Evolutionary conservation across 352 stramenopile genomes (phyloP), one percentile per base, ranked within the genome.

Genomic region (Phytophthora melonis): DNA sequence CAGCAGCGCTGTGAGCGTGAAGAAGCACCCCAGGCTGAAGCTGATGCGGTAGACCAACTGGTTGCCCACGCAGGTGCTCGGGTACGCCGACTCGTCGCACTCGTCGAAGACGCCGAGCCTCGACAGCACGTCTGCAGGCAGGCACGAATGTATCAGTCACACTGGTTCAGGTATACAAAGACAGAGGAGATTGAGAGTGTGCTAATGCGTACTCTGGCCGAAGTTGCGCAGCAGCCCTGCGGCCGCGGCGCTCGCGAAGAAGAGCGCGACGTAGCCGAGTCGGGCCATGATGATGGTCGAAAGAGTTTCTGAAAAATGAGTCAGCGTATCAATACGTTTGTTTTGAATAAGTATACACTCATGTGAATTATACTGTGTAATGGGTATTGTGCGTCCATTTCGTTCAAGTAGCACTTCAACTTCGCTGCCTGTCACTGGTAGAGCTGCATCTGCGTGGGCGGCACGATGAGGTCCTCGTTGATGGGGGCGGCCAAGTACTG

Each of bases 401-500:
- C 16, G 41, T 9, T 6, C 6, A 54, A 59, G 54, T 54, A 65
- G 18, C 55, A 64, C 43, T 66, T 63, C 25, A 56, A 64, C 41
- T 53, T 32, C 27, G 27, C 27, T 41, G 34, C 10, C 34, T 41
- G 34, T 64, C 63, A 84, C 30, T 92, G 77, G 71, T 94, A 93
- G 32, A 91, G 71, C 68, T 91, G 82, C 82, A 95, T 93, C 67
- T 97, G 88, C 6, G 89, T 93, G 18, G 91, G 91, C 7, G 91
- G 88, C n/a, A 97, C 82, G 23, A 94, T 80, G 54, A 97, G 81
- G 60, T 94, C 86, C 47, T 93, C 87, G 72, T 96, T 95, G 68
- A 96, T 93, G 10, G 86, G 72, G 4, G 87, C 88, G 21, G 84
- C 87, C 11, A 98, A 72, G 64, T 98, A 98, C 57, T 98, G 89